Conservation (phyloP, 2,329 filamentous ascomycete species). For the Pseudocercospora eumusae region DNA sequence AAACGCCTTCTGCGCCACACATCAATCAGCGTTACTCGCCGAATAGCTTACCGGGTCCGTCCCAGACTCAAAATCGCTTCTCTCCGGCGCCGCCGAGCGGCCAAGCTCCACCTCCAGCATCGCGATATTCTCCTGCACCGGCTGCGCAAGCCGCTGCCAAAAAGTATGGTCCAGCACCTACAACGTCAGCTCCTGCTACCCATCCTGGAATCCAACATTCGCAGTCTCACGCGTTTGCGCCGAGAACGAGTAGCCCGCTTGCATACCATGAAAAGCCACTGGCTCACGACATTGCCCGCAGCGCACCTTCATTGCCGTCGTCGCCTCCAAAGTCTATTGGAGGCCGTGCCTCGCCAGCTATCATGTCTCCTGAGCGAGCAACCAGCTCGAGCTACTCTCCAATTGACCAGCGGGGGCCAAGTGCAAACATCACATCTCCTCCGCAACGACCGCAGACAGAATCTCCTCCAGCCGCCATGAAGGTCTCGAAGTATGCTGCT, state of each 20-base stretch:
- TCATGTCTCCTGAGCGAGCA: slow-evolving; percentile 29
- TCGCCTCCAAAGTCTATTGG: slow-evolving; percentile 44
- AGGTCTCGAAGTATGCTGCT: slow-evolving; percentile 48
- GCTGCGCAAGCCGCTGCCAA: slow-evolving; percentile 43
- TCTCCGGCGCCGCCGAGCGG: slow-evolving; percentile 37
- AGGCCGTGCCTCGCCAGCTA: slow-evolving; percentile 20
- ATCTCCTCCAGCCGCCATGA: slow-evolving; percentile 59
- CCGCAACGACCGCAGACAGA: slow-evolving; percentile 51
- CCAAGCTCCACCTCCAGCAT: slow-evolving; percentile 43
- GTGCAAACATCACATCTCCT: slow-evolving; percentile 40
- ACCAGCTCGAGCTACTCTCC: slow-evolving; percentile 27
- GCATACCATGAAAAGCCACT: slow-evolving; percentile 52
- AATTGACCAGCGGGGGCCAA: slow-evolving; percentile 41
- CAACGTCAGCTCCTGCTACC: slow-evolving; percentile 23
- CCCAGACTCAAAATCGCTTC: slow-evolving; percentile 28
- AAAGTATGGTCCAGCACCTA: slow-evolving; percentile 43
- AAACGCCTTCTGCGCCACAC: slow-evolving; percentile 21
- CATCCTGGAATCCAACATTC: slow-evolving; percentile 35
- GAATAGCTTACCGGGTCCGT: slow-evolving; percentile 29
- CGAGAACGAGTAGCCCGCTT: slow-evolving; percentile 65
- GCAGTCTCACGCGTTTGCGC: slow-evolving; percentile 57
- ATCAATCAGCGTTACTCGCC: slow-evolving; percentile 32
- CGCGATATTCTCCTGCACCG: slow-evolving; percentile 62
- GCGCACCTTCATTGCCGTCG: slow-evolving; percentile 27
- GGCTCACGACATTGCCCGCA: slow-evolving; percentile 25